phyloP scores from a whole-genome alignment of 345 rosid species.

The Citrus unshiu region DNA sequence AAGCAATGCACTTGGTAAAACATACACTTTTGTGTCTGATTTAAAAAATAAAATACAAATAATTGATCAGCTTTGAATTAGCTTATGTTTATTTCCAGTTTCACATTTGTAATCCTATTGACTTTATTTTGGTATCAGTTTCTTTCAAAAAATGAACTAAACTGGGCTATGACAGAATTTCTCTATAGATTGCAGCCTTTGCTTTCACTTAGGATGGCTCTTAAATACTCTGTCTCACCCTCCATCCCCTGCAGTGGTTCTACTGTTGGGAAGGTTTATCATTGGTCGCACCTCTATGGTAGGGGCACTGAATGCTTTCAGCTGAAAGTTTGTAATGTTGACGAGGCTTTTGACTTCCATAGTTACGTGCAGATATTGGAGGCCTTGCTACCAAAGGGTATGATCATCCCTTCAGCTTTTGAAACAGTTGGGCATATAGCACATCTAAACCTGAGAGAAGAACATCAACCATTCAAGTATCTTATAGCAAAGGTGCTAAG shows the following conservation, averaged over 20 bases:
- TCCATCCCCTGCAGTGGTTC: background rate
- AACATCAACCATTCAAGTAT: slow-evolving; percentile 61
- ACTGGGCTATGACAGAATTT: background rate
- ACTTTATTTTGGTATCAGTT: background rate
- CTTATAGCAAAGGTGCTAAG: slow-evolving; percentile 70
- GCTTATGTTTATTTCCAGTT: background rate
- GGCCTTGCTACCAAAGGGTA: slow-evolving; percentile 67
- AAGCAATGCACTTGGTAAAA: background rate
- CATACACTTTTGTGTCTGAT: background rate
- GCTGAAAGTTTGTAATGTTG: slow-evolving; percentile 7
- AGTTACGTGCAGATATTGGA: slow-evolving; percentile 62
- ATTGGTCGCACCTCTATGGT: background rate
- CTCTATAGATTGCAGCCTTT: background rate
- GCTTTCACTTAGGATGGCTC: background rate
- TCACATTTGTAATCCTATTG: background rate
- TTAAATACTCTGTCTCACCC: background rate
- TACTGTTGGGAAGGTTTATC: background rate
- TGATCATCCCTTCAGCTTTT: slow-evolving; percentile 83
- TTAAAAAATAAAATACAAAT: too few relatives aligned
- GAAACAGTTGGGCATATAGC: slow-evolving; percentile 87
- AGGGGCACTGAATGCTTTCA: background rate
- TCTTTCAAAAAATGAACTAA: background rate
- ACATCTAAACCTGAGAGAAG: slow-evolving; percentile 77
- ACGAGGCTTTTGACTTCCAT: slow-evolving; percentile 1
- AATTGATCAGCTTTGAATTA: background rate